phyloP scores from a whole-genome alignment of 139 green algal genomes.

The Pleodorina starrii region DNA sequence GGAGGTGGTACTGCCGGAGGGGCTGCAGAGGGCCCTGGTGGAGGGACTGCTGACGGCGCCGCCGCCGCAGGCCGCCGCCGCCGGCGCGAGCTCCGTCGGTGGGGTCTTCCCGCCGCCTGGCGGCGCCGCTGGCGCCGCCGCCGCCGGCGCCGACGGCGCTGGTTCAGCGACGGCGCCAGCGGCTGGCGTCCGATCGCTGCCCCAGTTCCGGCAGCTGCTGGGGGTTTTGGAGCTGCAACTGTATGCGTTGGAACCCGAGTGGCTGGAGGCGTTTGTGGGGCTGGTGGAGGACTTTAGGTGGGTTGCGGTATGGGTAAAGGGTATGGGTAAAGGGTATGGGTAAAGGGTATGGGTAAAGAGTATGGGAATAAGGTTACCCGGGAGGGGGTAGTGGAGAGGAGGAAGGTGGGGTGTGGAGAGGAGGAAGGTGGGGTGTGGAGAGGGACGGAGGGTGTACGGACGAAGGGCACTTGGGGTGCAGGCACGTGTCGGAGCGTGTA shows the following conservation, averaged over 20 bases:
- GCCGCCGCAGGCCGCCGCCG: not conserved
- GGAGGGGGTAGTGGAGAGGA: too few species aligned
- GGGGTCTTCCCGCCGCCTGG: conserved; percentile 5
- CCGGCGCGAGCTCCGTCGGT: not conserved
- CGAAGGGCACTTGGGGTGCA: too few species aligned
- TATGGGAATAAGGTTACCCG: too few species aligned
- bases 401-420: too few species aligned
- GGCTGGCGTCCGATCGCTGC: not conserved
- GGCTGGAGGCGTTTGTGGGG: not conserved
- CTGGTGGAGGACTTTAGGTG: conserved; percentile 35
- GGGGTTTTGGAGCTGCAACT: conserved; percentile 3
- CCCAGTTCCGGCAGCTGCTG: conserved; percentile 6
- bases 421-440: too few species aligned
- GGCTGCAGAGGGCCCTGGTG: conserved; percentile 2
- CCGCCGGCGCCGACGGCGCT: not conserved
- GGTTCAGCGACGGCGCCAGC: too few species aligned
- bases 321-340: too few species aligned
- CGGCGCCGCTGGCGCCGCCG: not conserved
- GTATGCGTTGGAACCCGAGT: not conserved
- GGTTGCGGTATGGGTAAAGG: too few species aligned
- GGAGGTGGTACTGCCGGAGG: not conserved
- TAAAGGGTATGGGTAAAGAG: too few species aligned
- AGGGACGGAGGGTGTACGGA: too few species aligned
- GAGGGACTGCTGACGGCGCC: not conserved
- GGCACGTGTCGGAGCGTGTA: too few species aligned